phyloP scores from a whole-genome alignment of 352 stramenopile species.

The Pythium apleroticum region DNA sequence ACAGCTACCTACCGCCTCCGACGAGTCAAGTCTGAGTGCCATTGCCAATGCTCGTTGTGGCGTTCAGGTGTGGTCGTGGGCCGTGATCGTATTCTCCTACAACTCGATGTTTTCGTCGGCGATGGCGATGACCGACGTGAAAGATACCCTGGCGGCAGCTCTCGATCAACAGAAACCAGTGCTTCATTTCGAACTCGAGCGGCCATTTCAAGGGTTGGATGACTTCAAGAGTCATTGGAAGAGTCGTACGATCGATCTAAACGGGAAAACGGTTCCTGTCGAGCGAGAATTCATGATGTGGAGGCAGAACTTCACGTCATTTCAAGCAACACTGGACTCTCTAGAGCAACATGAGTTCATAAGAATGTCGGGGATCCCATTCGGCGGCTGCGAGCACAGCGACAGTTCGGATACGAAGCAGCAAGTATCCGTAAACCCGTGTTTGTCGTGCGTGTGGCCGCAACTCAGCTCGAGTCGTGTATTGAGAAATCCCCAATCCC shows the following conservation, averaged over 20 bases:
- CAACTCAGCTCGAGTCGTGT: conserved; percentile 11
- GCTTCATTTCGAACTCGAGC: conserved; percentile 34
- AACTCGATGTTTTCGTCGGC: conserved; percentile 38
- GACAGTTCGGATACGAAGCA: neutral
- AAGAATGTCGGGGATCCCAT: neutral
- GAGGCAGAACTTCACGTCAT: conserved; percentile 12
- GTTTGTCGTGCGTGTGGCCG: conserved; percentile 31
- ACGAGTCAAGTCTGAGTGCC: neutral
- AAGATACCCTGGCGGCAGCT: conserved; percentile 15
- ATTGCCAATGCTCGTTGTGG: neutral
- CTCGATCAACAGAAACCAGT: conserved; percentile 25
- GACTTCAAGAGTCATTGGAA: conserved; percentile 28
- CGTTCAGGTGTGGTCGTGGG: conserved; percentile 27
- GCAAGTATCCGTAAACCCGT: conserved; percentile 14
- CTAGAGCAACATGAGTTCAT: neutral
- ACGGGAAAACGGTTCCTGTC: neutral
- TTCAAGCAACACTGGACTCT: neutral
- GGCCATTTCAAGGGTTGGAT: conserved; percentile 23
- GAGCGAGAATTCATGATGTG: conserved; percentile 24
- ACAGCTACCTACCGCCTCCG: neutral
- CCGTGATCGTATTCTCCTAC: conserved; percentile 32
- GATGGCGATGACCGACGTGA: conserved; percentile 26
- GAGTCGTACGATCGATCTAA: neutral
- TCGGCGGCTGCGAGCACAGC: conserved; percentile 1
- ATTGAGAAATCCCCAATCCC: too few species aligned